Base-by-base conservation (phyloP, 345 rosid species). In the Acer yangbiense region DNA sequence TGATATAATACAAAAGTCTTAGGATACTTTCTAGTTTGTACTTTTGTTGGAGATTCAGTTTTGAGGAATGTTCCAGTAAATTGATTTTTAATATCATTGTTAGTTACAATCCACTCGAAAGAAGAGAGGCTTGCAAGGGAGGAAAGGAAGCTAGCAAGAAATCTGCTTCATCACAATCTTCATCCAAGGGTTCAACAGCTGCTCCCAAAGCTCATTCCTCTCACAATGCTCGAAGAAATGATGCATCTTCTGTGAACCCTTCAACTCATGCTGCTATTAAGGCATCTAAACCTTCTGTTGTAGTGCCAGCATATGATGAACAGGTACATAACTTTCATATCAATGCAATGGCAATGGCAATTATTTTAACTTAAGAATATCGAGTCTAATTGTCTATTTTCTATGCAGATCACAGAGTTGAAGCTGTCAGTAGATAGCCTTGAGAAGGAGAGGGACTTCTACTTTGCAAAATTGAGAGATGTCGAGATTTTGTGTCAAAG, bases 381-480 rank as follows among this genome's bases (percentile, higher is more conserved):
- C 25, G 12, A 41, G 50, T 60, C 75, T 76, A 78, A 84, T 62
- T 62, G 48, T 65, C 39, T 9, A 64, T 67, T 29, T 50, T 44
- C 39, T 54, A 58, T 65, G 78, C 92, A 97, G 99, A 91, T 97
- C 71, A 97, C 98, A 11, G 94, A 93, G 82, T 71, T 97, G 89
- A 97, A 97, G 89, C 89, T 97, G 21, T 91, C 91, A 58, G 91
- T 97, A 29, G 99, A 97, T 80, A 91, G 96, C 81, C 92, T 97
- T 57, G 98, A 97, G 81, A 97, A 97, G 85, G 98, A 97, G 84
- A 88, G 99, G 82, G 98, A 97, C 79, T 97, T 91, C 84, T 97
- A 97, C 80, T 94, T 97, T 74, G 90, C 85, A 8, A 97, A 94
- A 83, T 83, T 94, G 66, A 87, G 98, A 83, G 99, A 97, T 70